Evolutionary conservation across 2,329 filamentous ascomycete species (phyloP).

Genomic region (Clonostachys rosea): DNA sequence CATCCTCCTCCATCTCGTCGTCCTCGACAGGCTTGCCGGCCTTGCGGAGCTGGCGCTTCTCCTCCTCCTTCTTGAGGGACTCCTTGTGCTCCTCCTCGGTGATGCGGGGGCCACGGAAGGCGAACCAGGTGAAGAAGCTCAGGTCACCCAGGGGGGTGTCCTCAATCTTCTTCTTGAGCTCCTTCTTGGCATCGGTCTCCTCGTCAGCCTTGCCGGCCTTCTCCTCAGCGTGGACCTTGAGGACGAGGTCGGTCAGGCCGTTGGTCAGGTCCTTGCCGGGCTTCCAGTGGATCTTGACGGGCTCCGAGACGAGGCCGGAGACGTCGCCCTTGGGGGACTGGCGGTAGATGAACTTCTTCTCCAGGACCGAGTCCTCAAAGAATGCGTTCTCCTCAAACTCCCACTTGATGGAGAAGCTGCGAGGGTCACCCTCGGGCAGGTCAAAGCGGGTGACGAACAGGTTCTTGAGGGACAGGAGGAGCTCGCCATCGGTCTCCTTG

Average conservation of each 20-base stretch:
- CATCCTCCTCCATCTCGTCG: slow-evolving; percentile 49
- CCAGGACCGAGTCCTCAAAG: slow-evolving; percentile 72
- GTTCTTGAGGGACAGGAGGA: slow-evolving; percentile 62
- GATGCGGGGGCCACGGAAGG: slow-evolving; percentile 67
- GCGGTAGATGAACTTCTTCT: slow-evolving; percentile 92
- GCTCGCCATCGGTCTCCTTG: slow-evolving; percentile 70
- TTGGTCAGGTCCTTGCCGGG: slow-evolving; percentile 72
- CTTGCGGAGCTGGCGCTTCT: slow-evolving; percentile 45
- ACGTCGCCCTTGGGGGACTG: slow-evolving; percentile 57
- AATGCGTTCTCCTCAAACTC: slow-evolving; percentile 78
- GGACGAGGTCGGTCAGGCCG: slow-evolving; percentile 71
- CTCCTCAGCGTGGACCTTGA: slow-evolving; percentile 63
- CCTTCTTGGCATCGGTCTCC: slow-evolving; percentile 42
- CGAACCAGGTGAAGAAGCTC: slow-evolving; percentile 90
- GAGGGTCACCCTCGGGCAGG: slow-evolving; percentile 71
- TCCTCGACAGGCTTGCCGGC: slow-evolving; percentile 43
- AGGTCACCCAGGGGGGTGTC: slow-evolving; percentile 57
- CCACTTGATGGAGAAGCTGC: slow-evolving; percentile 73
- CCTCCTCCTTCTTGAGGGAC: slow-evolving; percentile 55
- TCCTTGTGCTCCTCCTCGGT: slow-evolving; percentile 66
- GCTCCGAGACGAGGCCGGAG: slow-evolving; percentile 80
- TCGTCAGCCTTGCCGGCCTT: slow-evolving; percentile 34
- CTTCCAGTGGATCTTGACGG: slow-evolving; percentile 86
- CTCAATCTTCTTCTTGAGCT: slow-evolving; percentile 50
- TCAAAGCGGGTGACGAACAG: slow-evolving; percentile 79